Base-by-base conservation (phyloP, 2,329 filamentous ascomycete species). In the Leptographium flavum region DNA sequence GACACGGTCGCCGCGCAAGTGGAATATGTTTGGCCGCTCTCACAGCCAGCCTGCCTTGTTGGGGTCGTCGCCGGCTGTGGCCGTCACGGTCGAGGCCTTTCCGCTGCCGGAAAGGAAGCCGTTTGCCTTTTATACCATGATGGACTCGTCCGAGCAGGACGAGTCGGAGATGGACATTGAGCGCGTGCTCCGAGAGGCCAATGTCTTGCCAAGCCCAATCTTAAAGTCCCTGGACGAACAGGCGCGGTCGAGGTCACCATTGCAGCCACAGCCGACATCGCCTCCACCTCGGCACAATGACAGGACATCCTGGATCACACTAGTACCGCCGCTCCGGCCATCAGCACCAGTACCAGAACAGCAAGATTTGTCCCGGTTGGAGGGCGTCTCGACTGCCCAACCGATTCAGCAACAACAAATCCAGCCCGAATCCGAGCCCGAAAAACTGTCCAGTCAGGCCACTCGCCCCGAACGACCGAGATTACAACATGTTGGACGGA, bases 401-500 rank as follows among this genome's bases (percentile, higher is more conserved):
- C 31, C 31, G 32, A 3, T 22, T 14, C 19, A n/a, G 10, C 30
- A 35, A 21, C 8, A 9, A 3, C 40, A 27, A 10, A n/a, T n/a
- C n/a, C n/a, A n/a, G n/a, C n/a, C n/a, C n/a, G n/a, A n/a, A n/a
- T n/a, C n/a, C n/a, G n/a, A n/a, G n/a, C n/a, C n/a, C n/a, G n/a
- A n/a, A n/a, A n/a, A n/a, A n/a, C n/a, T n/a, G n/a, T n/a, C n/a
- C n/a, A n/a, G n/a, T n/a, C n/a, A n/a, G 8, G 8, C 23, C 27
- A 23, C 37, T 10, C 37, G 11, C 19, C 8, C 25, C 15, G 37
- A 19, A 19, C 64, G 66, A 4, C 75, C 75, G 10, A 84, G 87
- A 46, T 66, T 94, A 17, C 77, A 80, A 25, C 86, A 90, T 53
- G 79, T 94, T 39, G 88, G 87, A 9, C 77, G 88, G 15, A 94